Evolutionary conservation across 2,329 filamentous ascomycete genomes (phyloP).

Genomic region (Aspergillus ustus): DNA sequence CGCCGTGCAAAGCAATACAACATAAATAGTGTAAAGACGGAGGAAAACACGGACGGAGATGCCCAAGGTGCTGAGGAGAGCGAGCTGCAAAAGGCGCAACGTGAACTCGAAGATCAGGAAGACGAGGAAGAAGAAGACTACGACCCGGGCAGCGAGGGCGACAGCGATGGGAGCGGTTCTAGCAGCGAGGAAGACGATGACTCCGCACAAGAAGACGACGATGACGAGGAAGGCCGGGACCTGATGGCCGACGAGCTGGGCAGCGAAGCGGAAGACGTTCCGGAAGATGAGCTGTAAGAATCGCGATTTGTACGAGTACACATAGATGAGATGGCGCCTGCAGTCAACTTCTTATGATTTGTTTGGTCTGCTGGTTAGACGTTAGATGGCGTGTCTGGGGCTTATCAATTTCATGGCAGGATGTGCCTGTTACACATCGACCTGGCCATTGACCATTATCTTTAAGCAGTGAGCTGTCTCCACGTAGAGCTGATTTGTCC

Average conservation of each 20-base stretch:
- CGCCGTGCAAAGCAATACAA: conserved; percentile 65
- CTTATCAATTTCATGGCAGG: conserved; percentile 24
- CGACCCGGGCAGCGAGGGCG: conserved; percentile 54
- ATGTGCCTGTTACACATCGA: neutral
- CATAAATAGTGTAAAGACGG: conserved; percentile 46
- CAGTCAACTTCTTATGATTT: neutral
- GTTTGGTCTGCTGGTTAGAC: neutral
- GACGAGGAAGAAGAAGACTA: conserved; percentile 57
- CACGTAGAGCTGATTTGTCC: conserved; percentile 4
- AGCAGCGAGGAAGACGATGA: conserved; percentile 49
- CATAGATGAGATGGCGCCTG: neutral
- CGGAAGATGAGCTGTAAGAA: conserved; percentile 33
- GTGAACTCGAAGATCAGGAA: conserved; percentile 55
- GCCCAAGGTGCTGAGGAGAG: conserved; percentile 54
- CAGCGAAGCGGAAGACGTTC: conserved; percentile 49
- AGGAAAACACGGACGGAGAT: conserved; percentile 28
- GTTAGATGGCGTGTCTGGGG: conserved; percentile 24
- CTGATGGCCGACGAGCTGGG: conserved; percentile 49
- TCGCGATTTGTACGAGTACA: conserved; percentile 5
- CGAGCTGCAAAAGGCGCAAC: conserved; percentile 62
- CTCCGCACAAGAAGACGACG: conserved; percentile 33
- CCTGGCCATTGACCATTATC: neutral
- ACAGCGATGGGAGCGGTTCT: conserved; percentile 53
- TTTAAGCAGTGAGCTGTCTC: conserved; percentile 6
- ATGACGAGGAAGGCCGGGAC: conserved; percentile 38